Percentiles rank a stretch among this genome's conserved stretches.
Evolutionary conservation across 2,329 filamentous ascomycete species (phyloP).

Genomic region (Neocucurbitaria cava): DNA sequence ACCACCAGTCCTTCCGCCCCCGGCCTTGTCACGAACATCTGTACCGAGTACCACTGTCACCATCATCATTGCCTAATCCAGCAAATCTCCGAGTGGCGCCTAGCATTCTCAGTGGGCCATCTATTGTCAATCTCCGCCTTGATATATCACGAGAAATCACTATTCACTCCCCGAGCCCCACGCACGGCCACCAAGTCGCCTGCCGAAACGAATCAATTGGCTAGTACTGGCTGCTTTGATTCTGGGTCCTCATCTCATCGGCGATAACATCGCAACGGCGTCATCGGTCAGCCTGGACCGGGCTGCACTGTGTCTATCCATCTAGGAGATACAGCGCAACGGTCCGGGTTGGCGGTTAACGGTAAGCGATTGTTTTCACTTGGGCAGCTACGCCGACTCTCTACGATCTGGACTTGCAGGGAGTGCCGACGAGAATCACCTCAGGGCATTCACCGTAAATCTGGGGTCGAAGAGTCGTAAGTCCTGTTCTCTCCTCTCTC

Average conservation of each 20-base stretch:
- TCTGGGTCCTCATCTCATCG: constrained; percentile 37
- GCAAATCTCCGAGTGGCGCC: constrained; percentile 40
- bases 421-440: background rate
- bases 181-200: constrained; percentile 30
- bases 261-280: constrained; percentile 24
- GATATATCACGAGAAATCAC: constrained; percentile 40
- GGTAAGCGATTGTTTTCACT: constrained; percentile 28
- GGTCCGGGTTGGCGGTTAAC: constrained; percentile 40
- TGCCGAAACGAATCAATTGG: constrained; percentile 44
- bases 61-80: constrained; percentile 34
- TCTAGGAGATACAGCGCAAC: constrained; percentile 40
- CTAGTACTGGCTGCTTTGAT: constrained; percentile 29
- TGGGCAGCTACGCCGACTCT: background rate
- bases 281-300: constrained; percentile 41
- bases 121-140: constrained; percentile 25
- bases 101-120: constrained; percentile 14
- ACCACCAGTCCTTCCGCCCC: constrained; percentile 14
- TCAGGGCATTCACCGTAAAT: background rate
- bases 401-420: background rate
- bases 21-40: constrained; percentile 12
- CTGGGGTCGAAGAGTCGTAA: background rate
- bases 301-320: constrained; percentile 42
- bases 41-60: constrained; percentile 29
- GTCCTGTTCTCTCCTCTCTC: background rate
- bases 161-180: constrained; percentile 38